Evolutionary conservation across 345 rosid species (phyloP), one percentile per base, ranked within the genome.

Genomic region (Populus ilicifolia): DNA sequence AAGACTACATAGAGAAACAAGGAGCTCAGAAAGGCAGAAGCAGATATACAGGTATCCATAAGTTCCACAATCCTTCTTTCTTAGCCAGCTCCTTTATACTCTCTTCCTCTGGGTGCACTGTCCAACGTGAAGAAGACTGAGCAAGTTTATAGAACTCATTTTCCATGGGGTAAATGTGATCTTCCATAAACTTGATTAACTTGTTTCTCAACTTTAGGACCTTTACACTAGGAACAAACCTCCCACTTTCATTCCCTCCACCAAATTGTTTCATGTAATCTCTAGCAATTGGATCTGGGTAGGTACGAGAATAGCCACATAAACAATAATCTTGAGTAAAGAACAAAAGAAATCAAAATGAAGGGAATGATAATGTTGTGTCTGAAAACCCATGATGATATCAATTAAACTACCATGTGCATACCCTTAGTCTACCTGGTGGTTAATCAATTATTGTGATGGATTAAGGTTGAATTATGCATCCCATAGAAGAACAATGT

Each of bases 31-130:
- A 75, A 41, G 33, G 50, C 41, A 39, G 30, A 62, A 79, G 35
- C 62, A 75, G 67, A 75, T 70, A 21, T 41, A 96, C 98, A 50
- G 99, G 98, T 79, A 93, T 83, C 84, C 87, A 96, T 72, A 93
- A 87, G 86, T 96, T 96, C 99, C 99, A 93, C 66, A 96, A 75
- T 71, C 97, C 96, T 82, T 91, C 90, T 89, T 84, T 91, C 89
- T 88, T 93, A 59, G 99, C 99, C 86, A 92, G 72, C 66, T 88
- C 94, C 84, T 91, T 96, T 75, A 93, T 77, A 83, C 83, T 91
- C 85, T 96, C 98, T 89, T 96, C 99, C 84, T 87, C 90, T 2
- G 98, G 98, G 86, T 93, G 98, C 80, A 92, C 59, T 0, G 93
- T 92, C 99, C 99, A 96, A 13, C 98, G 90, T 25, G 66, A 76